Conservation (phyloP, 176 grass and related monocot genomes). For the Aegilops umbellulata region DNA sequence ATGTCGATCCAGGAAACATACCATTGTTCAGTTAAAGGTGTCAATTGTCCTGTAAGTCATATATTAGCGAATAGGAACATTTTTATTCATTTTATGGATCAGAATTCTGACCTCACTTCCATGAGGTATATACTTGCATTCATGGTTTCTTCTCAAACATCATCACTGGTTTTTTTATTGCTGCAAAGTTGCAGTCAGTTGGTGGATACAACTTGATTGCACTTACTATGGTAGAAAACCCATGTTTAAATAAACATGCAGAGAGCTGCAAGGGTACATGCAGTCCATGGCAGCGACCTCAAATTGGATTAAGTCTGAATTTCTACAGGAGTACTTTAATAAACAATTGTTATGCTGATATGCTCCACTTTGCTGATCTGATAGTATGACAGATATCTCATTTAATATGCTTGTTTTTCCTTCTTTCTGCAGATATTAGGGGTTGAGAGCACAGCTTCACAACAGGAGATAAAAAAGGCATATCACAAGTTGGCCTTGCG, state of each 20-base stretch:
- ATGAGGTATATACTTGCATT: background rate
- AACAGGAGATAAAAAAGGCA: slow-evolving; percentile 95
- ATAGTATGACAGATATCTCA: background rate
- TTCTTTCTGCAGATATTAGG: slow-evolving; percentile 71
- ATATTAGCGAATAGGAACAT: background rate
- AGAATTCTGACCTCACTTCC: background rate
- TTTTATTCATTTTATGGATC: background rate
- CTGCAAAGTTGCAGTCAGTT: background rate
- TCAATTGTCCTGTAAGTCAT: background rate
- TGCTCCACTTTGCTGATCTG: background rate
- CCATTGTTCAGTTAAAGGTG: background rate
- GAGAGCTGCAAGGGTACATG: background rate
- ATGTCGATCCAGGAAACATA: background rate
- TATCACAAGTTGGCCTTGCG: slow-evolving; percentile 85
- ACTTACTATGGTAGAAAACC: background rate
- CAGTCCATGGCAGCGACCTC: background rate
- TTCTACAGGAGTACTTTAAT: background rate
- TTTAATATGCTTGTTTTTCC: background rate
- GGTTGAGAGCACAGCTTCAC: slow-evolving; percentile 72
- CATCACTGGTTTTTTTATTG: background rate
- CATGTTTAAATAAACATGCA: background rate
- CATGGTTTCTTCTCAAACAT: background rate
- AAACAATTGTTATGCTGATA: background rate
- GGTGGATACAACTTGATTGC: background rate
- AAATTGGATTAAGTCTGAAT: background rate